Evolutionary conservation across 306 rosid genomes (phyloP), one percentile per base, ranked within the genome.

Genomic region (Lathyrus tuberosus): DNA sequence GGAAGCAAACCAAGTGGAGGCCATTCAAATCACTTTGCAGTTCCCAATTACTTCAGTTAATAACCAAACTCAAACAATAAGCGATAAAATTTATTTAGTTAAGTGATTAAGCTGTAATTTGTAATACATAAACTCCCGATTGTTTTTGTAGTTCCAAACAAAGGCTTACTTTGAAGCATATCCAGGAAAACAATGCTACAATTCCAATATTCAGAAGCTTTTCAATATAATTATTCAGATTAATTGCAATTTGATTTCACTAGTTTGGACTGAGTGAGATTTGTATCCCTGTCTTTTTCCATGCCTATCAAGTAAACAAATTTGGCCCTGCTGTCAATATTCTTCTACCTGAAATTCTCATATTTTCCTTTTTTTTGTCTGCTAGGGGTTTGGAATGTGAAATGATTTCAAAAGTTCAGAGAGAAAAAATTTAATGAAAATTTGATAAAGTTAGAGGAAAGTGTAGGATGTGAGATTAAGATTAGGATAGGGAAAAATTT

Each of bases 21-120:
- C 46, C 61, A 72, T 56, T 74, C 56, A 62, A 33, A 43, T 33
- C 67, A 51, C 61, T 53, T 33, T 37, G 24, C 35, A 37, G 31
- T 53, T 33, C 18, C 33, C 43, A 44, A 31, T 17, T 3, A 63
- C 31, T 18, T 46, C 40, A 65, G 37, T 20, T 9, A 47, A 58
- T 44, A 58, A 76, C 44, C 53, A 85, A 63, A 53, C 69, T 51
- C 63, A 85, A 63, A 60, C 66, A 52, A 54, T 26, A 57, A 15
- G 15, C 18, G 30, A 15, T 48, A 38, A 30, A 63, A 9, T 37
- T 41, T 11, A 33, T 75, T 75, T 8, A 42, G 67, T 37, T 75
- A 13, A 42, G 67, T 37, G 26, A 52, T 51, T 24, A 49, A 22
- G 43, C 22, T 18, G 33, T 57, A 41, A 4, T 20, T 18, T 20